phyloP scores from a whole-genome alignment of 176 grass and related monocot genomes.

The Bonia amplexicaulis region DNA sequence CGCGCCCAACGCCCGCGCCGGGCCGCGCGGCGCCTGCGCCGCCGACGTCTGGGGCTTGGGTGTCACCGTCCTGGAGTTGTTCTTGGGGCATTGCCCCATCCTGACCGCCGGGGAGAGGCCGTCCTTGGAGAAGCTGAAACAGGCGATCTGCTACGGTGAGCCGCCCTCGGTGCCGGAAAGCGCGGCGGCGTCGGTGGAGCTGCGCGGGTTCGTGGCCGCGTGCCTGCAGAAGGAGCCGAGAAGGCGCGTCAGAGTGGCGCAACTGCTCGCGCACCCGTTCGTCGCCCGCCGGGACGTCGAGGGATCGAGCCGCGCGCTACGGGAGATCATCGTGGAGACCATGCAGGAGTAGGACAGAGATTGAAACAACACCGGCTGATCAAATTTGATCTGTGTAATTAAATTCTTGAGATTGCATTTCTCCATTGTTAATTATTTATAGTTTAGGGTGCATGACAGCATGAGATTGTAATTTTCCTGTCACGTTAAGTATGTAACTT shows the following conservation, averaged over 20 bases:
- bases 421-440: no score
- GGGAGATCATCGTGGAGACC: neutral
- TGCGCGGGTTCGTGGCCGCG: conserved; percentile 14
- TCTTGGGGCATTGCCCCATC: neutral
- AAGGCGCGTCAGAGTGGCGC: neutral
- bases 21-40: conserved; percentile 17
- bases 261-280: conserved; percentile 43
- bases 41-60: conserved; percentile 44
- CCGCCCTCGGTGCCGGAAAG: neutral
- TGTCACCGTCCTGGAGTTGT: conserved; percentile 26
- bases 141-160: conserved; percentile 5
- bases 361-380: neutral
- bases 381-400: neutral
- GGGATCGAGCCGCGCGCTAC: neutral
- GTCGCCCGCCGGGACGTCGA: neutral
- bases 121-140: neutral
- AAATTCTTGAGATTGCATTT: neutral
- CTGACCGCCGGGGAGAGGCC: neutral
- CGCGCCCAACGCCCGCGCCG: neutral
- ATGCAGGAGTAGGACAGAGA: neutral
- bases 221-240: conserved; percentile 29
- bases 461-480: neutral
- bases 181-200: neutral
- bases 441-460: neutral
- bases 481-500: neutral